Evolutionary conservation across 352 stramenopile genomes (phyloP), one percentile per base, ranked within the genome.

Genomic region (Pythium apleroticum): DNA sequence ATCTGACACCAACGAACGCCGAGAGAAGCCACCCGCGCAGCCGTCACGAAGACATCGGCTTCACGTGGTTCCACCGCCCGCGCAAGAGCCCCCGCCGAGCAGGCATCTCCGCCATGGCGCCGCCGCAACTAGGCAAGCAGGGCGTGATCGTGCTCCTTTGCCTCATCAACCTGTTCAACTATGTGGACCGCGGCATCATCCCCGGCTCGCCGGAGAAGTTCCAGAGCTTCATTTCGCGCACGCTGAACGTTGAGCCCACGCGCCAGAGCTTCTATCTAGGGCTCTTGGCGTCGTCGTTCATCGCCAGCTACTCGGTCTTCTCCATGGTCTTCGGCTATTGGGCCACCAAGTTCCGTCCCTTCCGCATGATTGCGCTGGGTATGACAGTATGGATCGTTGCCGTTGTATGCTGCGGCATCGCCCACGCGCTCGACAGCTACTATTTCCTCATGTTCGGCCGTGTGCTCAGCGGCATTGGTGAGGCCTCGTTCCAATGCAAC

Each of bases 111-210:
- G 27, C 39, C 46, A 66, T 60, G 49, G 52, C 31, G 56, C 60
- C 60, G 48, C 37, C 49, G 7, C 33, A 59, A 31, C 53, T 74
- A 19, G 61, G 62, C 19, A 68, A 74, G 39, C 57, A 65, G 39
- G 62, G 62, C 68, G 77, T 90, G 59, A 94, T 97, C 67, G 68
- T 95, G 43, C 69, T 97, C 65, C 78, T 97, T 20, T 95, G 84
- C 60, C 72, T 80, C 37, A 95, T 96, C 68, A 98, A 98, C 71
- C 72, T 98, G 28, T 73, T 97, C 60, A 98, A 98, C 73, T 98
- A 98, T 76, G 70, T 98, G 48, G 95, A 98, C 78, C 90, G 95
- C 33, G 91, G 93, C 28, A 98, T 99, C 64, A 98, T 98, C 58
- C 90, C 96, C 0, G 96, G 96, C 11, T 90, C 93, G 0, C 88